Evolutionary conservation across 495 filamentous ascomycete species (phyloP).

Genomic region (Penicillium antarcticum): DNA sequence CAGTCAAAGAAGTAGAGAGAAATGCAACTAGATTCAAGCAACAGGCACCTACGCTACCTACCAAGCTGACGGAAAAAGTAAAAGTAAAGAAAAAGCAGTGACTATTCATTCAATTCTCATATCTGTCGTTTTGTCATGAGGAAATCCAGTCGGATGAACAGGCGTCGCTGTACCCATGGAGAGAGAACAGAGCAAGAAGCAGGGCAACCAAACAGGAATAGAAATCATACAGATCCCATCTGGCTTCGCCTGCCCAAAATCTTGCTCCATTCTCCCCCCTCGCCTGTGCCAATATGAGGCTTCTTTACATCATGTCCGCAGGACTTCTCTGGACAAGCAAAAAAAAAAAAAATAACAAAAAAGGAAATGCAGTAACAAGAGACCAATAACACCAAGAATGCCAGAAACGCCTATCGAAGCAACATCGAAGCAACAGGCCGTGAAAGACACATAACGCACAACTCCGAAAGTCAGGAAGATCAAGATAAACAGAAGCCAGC

Average conservation of each 20-base stretch:
- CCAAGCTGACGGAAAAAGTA: no score
- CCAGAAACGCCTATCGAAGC: constrained; percentile 27
- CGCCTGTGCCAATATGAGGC: constrained; percentile 26
- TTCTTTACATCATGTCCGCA: constrained; percentile 40
- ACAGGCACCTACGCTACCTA: no score
- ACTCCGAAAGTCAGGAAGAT: constrained; percentile 20
- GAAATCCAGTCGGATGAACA: constrained; percentile 16
- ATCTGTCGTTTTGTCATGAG: constrained; percentile 27
- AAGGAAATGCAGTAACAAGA: constrained; percentile 21
- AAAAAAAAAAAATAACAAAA: constrained; percentile 1
- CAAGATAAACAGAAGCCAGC: constrained; percentile 5
- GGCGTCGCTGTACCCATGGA: constrained; percentile 17
- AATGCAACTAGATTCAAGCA: no score
- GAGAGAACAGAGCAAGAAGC: constrained; percentile 1
- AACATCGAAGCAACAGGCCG: neutral
- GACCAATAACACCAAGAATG: constrained; percentile 32
- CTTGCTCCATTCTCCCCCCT: constrained; percentile 1
- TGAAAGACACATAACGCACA: neutral
- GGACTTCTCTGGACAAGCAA: constrained; percentile 23
- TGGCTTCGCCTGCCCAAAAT: no score
- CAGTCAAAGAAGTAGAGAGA: no score
- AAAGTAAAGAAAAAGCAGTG: neutral
- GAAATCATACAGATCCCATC: no score
- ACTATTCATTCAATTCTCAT: constrained; percentile 28
- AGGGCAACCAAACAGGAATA: neutral